Evolutionary conservation across 2,329 filamentous ascomycete species (phyloP), one percentile per base, ranked within the genome.

Genomic region (Neonectria faginata): DNA sequence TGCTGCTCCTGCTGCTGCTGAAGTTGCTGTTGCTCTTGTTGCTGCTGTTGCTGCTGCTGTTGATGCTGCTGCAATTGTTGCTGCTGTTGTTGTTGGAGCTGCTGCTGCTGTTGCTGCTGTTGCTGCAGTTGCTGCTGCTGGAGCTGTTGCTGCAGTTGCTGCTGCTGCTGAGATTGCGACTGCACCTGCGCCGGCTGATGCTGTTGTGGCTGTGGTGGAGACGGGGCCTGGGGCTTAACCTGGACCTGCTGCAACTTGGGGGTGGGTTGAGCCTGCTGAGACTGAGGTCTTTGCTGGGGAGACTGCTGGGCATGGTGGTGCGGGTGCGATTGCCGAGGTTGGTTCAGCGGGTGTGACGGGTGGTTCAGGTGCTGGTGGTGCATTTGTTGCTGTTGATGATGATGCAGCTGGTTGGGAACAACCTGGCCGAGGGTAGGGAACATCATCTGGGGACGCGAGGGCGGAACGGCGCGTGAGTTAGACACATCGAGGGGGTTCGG

Each of bases 401-500:
- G 81, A 55, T 83, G 74, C 22, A 84, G 69, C 55, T 83, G 79
- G 70, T 79, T 81, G 54, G 80, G 79, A 56, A 82, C 79, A 53
- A 80, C 74, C 69, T 83, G 82, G 63, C 73, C 78, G 70, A 83
- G 75, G 54, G 80, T 66, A 20, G 72, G 72, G 54, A 72, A 74
- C 66, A 74, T 70, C 70, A 84, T 83, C 78, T 82, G 81, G 69
- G 80, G 85, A 64, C 79, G 81, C 65, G 79, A 78, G 47, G 78
- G 81, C 25, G 80, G 68, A 16, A 74, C 82, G 45, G 76, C 80
- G 69, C 80, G 84, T 72, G 83, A 79, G 55, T 81, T 78, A 62
- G 82, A 78, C 62, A 82, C 77, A 64, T 79, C 79, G 67, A 84
- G 80, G 45, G 83, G 80, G 70, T 83, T 83, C 62, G 85, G 79